phyloP scores from a whole-genome alignment of 768 basidiomycete species.

The Cubamyces sp. region DNA sequence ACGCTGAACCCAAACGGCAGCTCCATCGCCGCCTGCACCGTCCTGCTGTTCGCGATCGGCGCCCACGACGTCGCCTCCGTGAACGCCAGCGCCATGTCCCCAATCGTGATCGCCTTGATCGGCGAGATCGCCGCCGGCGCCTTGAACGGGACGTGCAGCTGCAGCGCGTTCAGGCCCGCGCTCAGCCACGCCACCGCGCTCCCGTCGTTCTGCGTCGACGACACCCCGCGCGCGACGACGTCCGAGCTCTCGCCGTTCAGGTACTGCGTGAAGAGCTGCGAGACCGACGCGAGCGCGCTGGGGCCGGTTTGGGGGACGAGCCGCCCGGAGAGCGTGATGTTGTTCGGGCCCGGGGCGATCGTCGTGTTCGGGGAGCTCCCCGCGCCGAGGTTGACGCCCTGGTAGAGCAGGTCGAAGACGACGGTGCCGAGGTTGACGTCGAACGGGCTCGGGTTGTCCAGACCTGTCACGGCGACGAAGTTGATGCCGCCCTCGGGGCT shows the following conservation, averaged over 20 bases:
- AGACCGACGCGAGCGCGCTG: conserved; percentile 51
- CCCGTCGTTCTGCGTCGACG: conserved; percentile 61
- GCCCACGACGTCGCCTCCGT: conserved; percentile 56
- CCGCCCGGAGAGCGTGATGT: conserved; percentile 59
- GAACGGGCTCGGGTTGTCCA: conserved; percentile 70
- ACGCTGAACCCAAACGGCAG: conserved; percentile 74
- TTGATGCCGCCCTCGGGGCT: conserved; percentile 69
- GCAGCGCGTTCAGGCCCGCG: conserved; percentile 57
- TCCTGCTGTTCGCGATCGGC: conserved; percentile 58
- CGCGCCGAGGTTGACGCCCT: conserved; percentile 56
- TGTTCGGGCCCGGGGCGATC: conserved; percentile 57
- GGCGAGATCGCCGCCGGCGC: conserved; percentile 57
- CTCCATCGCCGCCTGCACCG: conserved; percentile 63
- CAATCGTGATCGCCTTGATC: conserved; percentile 67
- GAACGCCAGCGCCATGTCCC: conserved; percentile 60
- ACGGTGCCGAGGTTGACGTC: conserved; percentile 70
- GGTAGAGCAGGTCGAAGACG: conserved; percentile 62
- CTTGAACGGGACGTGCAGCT: conserved; percentile 66
- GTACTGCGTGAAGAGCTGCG: conserved; percentile 70
- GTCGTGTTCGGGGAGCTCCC: conserved; percentile 55
- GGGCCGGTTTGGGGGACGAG: conserved; percentile 56
- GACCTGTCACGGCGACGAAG: conserved; percentile 57
- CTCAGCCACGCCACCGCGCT: conserved; percentile 68
- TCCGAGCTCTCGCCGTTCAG: conserved; percentile 63
- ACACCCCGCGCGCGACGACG: conserved; percentile 62